phyloP scores from a whole-genome alignment of 2,329 filamentous ascomycete species.

The Falciphora oryzae region DNA sequence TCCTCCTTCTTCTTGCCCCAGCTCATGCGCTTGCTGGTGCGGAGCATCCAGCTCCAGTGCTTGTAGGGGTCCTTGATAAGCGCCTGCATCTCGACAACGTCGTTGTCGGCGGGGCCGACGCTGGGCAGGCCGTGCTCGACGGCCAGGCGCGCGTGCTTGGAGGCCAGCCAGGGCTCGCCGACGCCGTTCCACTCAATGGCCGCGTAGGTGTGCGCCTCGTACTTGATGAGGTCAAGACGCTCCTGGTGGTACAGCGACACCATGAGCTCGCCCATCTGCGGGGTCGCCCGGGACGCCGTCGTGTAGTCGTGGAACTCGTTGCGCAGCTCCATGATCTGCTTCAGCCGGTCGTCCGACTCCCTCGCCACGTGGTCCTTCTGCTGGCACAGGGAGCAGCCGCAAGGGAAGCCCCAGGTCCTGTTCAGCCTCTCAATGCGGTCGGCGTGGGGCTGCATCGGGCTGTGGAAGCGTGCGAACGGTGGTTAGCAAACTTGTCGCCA shows the following conservation, averaged over 20 bases:
- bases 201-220: conserved; percentile 31
- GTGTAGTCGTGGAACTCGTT: conserved; percentile 27
- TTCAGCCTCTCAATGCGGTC: conserved; percentile 26
- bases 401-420: conserved; percentile 34
- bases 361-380: conserved; percentile 19
- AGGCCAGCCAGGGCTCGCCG: conserved; percentile 33
- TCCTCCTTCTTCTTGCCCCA: conserved; percentile 20
- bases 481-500: background rate
- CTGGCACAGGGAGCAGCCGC: conserved; percentile 34
- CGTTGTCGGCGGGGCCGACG: conserved; percentile 23
- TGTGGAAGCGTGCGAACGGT: conserved; percentile 11
- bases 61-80: conserved; percentile 29
- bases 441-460: conserved; percentile 25
- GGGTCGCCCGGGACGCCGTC: conserved; percentile 23
- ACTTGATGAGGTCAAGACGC: conserved; percentile 26
- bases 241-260: conserved; percentile 35
- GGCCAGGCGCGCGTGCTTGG: conserved; percentile 31
- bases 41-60: conserved; percentile 35
- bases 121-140: conserved; percentile 30
- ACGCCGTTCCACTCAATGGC: conserved; percentile 33
- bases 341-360: conserved; percentile 33
- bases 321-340: conserved; percentile 26
- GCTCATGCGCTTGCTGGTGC: conserved; percentile 26
- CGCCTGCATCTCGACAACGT: conserved; percentile 29
- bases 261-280: conserved; percentile 33